Evolutionary conservation across 202 grass and related monocot genomes (phyloP), one percentile per base, ranked within the genome.

Genomic region (Digitaria exilis): DNA sequence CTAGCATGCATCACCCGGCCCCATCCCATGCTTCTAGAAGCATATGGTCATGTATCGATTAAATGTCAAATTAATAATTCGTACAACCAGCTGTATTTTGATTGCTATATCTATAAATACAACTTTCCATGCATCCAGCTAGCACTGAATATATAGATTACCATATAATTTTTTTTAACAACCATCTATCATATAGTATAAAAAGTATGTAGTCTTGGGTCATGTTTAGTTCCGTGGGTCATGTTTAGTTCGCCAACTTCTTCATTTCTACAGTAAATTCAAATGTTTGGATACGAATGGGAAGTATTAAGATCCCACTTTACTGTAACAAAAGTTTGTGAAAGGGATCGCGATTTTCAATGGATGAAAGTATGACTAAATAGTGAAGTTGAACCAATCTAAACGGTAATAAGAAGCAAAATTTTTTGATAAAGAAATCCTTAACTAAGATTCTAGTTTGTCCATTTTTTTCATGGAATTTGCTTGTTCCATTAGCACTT

Each of bases 21-120:
- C 60, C 74, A 54, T 55, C 16, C 80, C 76, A 64, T 76, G 84
- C 62, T 80, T 87, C 80, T 90, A 84, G 62, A 80, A 87, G 28
- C 51, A 76, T 70, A 90, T 73, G 75, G 60, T 30, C 80, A 34
- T 45, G 41, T 34, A 75, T 56, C 44, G 9, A 64, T 69, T 87
- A 90, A 90, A 87, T 90, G 84, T 6, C 69, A 80, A 84, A 74
- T 68, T 39, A 16, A 77, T 61, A 9, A 54, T 82, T 19, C n/a
- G 42, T 51, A 45, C 74, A 83, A 46, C n/a, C n/a, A n/a, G n/a
- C 67, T 90, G 15, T 10, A 82, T 73, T 69, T 82, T 76, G 56
- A 72, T 79, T 75, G 19, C 15, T 75, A 73, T 67, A 64, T 71
- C 55, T 66, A 63, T 71, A 46, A 19, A 11, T 76, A 42, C 65